Evolutionary conservation across 1,139 yeast genomes (phyloP).

Genomic region (Taphrina deformans): DNA sequence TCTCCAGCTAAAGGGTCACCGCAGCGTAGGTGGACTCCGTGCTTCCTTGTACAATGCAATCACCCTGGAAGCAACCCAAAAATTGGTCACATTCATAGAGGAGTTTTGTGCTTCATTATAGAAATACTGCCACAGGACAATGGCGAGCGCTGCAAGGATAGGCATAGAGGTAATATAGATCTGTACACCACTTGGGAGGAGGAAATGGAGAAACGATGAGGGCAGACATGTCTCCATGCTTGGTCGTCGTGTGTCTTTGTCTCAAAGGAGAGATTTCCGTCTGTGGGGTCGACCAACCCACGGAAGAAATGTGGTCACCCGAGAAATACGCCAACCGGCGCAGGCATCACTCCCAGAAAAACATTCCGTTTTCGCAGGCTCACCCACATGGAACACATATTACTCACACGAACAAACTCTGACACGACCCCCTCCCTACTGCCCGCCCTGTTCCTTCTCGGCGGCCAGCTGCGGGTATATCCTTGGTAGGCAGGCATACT

Average conservation of each 20-base stretch:
- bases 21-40: slow-evolving; percentile 96
- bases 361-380: slow-evolving; percentile 4
- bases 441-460: neutral
- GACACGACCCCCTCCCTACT: neutral
- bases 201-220: no score
- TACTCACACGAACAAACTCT: slow-evolving; percentile 1
- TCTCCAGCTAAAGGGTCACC: slow-evolving; percentile 87
- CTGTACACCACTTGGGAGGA: no score
- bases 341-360: slow-evolving; percentile 1
- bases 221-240: neutral
- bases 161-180: neutral
- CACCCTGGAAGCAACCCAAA: slow-evolving; percentile 60
- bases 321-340: neutral
- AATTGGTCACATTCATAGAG: slow-evolving; percentile 59
- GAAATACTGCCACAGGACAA: no score
- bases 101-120: slow-evolving; percentile 55
- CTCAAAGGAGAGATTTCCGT: neutral
- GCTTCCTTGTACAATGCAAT: slow-evolving; percentile 92
- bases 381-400: neutral
- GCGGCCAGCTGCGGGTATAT: slow-evolving; percentile 1
- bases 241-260: neutral
- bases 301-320: neutral
- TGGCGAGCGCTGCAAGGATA: neutral
- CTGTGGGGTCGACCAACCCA: neutral
- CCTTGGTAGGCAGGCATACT: neutral